Evolutionary conservation across 139 green algal species (phyloP).

Genomic region (Picochlorum costavermella): DNA sequence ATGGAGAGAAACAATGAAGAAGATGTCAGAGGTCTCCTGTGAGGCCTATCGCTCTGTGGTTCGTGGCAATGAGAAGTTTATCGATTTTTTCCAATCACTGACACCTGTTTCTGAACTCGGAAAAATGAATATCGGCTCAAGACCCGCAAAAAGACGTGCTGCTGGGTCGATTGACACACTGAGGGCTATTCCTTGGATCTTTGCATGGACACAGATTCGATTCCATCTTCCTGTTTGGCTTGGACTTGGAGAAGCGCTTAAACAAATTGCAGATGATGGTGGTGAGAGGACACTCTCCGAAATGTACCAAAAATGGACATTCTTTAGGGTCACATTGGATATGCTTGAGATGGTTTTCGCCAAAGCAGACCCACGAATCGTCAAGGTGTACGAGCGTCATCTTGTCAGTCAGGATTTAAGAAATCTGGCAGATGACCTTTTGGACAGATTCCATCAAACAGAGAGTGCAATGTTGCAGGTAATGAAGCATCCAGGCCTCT

Average conservation of each 20-base stretch:
- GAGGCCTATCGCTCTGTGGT: constrained; percentile 56
- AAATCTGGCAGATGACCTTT: constrained; percentile 55
- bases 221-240: constrained; percentile 97
- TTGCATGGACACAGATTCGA: constrained; percentile 95
- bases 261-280: constrained; percentile 35
- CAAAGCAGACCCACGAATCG: constrained; percentile 86
- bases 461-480: constrained; percentile 45
- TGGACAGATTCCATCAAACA: constrained; percentile 42
- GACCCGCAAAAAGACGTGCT: constrained; percentile 67
- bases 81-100: constrained; percentile 80
- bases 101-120: constrained; percentile 92
- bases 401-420: constrained; percentile 46
- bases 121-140: constrained; percentile 93
- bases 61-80: constrained; percentile 58
- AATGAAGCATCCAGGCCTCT: constrained; percentile 52
- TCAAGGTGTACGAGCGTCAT: constrained; percentile 32
- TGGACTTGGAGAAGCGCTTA: constrained; percentile 83
- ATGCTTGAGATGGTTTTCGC: constrained; percentile 99
- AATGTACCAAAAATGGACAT: constrained; percentile 96
- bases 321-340: constrained; percentile 93
- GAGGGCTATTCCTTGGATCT: constrained; percentile 98
- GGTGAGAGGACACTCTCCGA: constrained; percentile 51
- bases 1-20: constrained; percentile 69
- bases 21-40: constrained; percentile 58
- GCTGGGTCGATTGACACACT: constrained; percentile 79